Evolutionary conservation across 2,329 filamentous ascomycete genomes (phyloP).

Genomic region (Exophiala lecanii-corni): DNA sequence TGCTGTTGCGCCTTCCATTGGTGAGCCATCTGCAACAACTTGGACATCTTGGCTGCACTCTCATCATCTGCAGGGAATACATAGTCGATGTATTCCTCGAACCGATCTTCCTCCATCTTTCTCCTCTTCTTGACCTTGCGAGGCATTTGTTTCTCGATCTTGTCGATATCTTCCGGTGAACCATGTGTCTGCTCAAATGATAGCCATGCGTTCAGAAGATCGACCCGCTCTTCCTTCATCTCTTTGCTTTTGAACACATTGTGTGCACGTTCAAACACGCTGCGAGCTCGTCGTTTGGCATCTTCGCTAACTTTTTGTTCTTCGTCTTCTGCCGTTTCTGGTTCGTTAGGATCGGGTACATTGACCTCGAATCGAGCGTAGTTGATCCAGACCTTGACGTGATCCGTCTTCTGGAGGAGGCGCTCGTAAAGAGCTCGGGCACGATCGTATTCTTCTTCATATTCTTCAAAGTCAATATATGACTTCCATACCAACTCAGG

Average conservation of each 20-base stretch:
- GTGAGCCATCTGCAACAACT: constrained; percentile 78
- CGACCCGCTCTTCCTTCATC: constrained; percentile 88
- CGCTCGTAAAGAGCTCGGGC: constrained; percentile 83
- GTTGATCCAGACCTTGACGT: constrained; percentile 98
- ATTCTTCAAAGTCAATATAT: constrained; percentile 98
- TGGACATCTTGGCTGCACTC: constrained; percentile 75
- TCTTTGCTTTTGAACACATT: constrained; percentile 83
- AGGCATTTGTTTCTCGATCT: constrained; percentile 90
- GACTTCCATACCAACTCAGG: constrained; percentile 96
- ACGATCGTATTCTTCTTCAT: constrained; percentile 83
- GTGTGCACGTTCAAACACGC: constrained; percentile 80
- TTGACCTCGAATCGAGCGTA: constrained; percentile 99
- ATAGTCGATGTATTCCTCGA: constrained; percentile 96
- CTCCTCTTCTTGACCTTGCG: constrained; percentile 81
- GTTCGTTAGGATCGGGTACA: constrained; percentile 68
- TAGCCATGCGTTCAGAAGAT: constrained; percentile 86
- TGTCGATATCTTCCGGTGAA: constrained; percentile 66
- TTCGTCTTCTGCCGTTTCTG: constrained; percentile 57
- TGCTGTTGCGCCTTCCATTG: constrained; percentile 71
- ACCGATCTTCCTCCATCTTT: constrained; percentile 84
- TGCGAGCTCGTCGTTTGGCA: constrained; percentile 76
- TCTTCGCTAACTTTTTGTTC: constrained; percentile 66
- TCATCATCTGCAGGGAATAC: constrained; percentile 94
- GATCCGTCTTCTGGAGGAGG: constrained; percentile 87
- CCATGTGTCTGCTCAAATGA: constrained; percentile 88